A percentile compares a stretch with the other conserved stretches of the same genome.
phyloP scores from a whole-genome alignment of 2,329 filamentous ascomycete species.

The Penicillium freii region DNA sequence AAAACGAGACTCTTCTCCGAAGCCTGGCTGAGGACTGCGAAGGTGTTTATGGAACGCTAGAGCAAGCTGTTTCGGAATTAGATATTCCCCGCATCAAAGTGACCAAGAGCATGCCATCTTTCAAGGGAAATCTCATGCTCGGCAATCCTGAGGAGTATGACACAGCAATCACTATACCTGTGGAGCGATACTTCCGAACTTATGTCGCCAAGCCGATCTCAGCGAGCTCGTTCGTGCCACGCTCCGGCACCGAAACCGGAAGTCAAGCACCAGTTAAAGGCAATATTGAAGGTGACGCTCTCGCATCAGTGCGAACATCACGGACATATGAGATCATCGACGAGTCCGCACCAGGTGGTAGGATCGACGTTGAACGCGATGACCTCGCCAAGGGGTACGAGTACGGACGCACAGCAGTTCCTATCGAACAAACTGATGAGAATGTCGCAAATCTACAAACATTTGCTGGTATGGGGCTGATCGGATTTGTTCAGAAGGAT shows the following conservation, averaged over 20 bases:
- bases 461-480: conserved; percentile 68
- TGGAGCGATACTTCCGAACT: conserved; percentile 88
- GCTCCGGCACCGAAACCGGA: conserved; percentile 43
- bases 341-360: conserved; percentile 69
- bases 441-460: conserved; percentile 88
- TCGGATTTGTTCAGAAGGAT: conserved; percentile 77
- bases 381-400: conserved; percentile 89
- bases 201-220: conserved; percentile 71
- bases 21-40: conserved; percentile 65
- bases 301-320: conserved; percentile 72
- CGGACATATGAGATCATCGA: conserved; percentile 80
- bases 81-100: conserved; percentile 73
- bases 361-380: conserved; percentile 76
- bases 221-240: conserved; percentile 72
- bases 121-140: conserved; percentile 74
- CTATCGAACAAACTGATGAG: conserved; percentile 80
- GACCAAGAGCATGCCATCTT: conserved; percentile 72
- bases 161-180: conserved; percentile 74
- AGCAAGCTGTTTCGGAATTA: conserved; percentile 78
- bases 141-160: conserved; percentile 73
- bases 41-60: conserved; percentile 77
- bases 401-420: conserved; percentile 88
- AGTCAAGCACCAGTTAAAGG: conserved; percentile 28
- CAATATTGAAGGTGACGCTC: conserved; percentile 34
- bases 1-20: conserved; percentile 70